Base-by-base conservation (phyloP, 352 stramenopile species). In the Pythium plurisporium region DNA sequence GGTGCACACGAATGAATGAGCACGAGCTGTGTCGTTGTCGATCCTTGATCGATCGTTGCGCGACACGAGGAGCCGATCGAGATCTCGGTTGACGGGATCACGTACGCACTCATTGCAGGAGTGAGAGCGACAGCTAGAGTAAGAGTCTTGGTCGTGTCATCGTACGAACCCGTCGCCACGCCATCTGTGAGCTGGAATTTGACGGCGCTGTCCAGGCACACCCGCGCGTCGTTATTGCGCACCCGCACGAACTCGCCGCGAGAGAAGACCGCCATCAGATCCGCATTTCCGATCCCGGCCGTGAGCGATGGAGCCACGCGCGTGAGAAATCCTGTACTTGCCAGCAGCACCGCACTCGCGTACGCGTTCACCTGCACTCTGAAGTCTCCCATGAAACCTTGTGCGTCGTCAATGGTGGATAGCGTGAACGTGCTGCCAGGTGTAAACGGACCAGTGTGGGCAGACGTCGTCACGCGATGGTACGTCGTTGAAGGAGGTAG, bases 341-440 rank as follows among this genome's bases (percentile, higher is more conserved):
- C 17, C n/a, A 49, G 53, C 14, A 65, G 58, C 41, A 65, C 43
- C 0, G 70, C 65, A 0, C 71, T 87, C 10, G 73, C 77, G 29
- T 76, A 79, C 0, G 74, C 70, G 27, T 77, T 55, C 2, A 90
- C 59, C 54, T 87, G 77, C 0, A 62, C 56, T 17, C 33, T 57
- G 45, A 89, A 85, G 0, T 48, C 62, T 9, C 83, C 81, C 3
- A 69, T 63, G 46, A 90, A 87, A 11, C 77, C 67, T 3, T n/a
- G 15, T 1, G 30, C 47, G 8, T 67, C 54, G 8, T 74, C 65
- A 25, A 86, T 68, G 8, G 82, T 81, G 6, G 83, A 59, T 1
- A 93, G 57, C 5, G 81, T 76, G 44, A 94, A 94, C 10, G 76
- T 82, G 20, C 74, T 88, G 2, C 69, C 64, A n/a, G 70, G 36